These are phyloP conservation scores for Porphyrellus cyaneotinctus DNA, from an alignment of 768 basidiomycete genomes.

Conservation along the genomic window DNA sequence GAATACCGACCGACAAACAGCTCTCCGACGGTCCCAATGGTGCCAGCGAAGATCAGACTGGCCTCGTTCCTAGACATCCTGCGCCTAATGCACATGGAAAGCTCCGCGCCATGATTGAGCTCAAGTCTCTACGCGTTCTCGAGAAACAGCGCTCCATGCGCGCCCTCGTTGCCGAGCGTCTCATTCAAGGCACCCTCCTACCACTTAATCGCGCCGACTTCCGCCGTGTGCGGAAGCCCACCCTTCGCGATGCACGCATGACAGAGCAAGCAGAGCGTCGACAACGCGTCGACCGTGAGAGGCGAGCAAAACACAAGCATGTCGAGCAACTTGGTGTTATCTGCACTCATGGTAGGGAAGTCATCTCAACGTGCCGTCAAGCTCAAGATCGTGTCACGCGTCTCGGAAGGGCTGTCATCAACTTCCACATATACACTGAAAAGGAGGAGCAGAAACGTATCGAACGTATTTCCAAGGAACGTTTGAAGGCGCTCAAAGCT, in stretches of 20 bases:
- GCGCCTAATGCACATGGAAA: conserved; percentile 72
- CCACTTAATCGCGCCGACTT: conserved; percentile 91
- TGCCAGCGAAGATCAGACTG: conserved; percentile 25
- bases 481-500: conserved; percentile 93
- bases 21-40: conserved; percentile 31
- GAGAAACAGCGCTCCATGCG: conserved; percentile 90
- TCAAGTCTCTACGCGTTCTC: conserved; percentile 82
- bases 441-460: conserved; percentile 98
- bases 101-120: conserved; percentile 86
- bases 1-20: conserved; percentile 1
- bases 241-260: conserved; percentile 81
- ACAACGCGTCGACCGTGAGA: conserved; percentile 89
- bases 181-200: conserved; percentile 83
- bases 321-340: conserved; percentile 90
- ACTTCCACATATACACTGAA: conserved; percentile 86
- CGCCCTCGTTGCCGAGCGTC: conserved; percentile 78
- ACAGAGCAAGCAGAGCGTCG: conserved; percentile 89
- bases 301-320: conserved; percentile 93
- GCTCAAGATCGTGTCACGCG: conserved; percentile 55
- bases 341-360: conserved; percentile 73
- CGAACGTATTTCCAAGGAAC: conserved; percentile 93
- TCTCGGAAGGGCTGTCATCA: conserved; percentile 75
- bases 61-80: conserved; percentile 38
- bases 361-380: conserved; percentile 63
- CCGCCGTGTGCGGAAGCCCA: conserved; percentile 80